These are phyloP conservation scores for Ananas comosus DNA, from an alignment of 176 grass and related monocot species.

Conservation along the genomic window DNA sequence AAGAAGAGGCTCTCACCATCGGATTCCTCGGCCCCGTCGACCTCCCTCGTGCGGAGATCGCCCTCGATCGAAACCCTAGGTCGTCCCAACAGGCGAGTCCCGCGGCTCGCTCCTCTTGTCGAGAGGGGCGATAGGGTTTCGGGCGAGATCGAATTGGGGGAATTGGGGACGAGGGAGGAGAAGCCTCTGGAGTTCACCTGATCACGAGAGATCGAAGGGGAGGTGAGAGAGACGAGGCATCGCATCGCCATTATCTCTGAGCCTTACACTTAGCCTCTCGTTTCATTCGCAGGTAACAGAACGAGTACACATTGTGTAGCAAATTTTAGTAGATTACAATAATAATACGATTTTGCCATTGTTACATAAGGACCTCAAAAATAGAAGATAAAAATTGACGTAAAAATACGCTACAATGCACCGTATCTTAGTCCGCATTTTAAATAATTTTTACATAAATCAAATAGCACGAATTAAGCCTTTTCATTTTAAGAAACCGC, in stretches of 20 bases:
- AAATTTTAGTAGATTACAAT: no score
- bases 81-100: background rate
- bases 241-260: slow-evolving; percentile 9
- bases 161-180: background rate
- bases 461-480: no score
- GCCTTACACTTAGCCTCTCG: no score
- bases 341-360: no score
- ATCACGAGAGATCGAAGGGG: slow-evolving; percentile 9
- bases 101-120: background rate
- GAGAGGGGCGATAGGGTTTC: background rate
- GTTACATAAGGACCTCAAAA: no score
- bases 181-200: slow-evolving; percentile 8
- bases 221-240: slow-evolving; percentile 5
- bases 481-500: no score
- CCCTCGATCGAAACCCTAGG: slow-evolving; percentile 21
- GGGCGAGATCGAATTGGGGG: slow-evolving; percentile 1
- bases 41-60: background rate
- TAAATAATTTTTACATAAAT: no score
- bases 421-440: no score
- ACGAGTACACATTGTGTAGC: no score
- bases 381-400: no score
- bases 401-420: no score
- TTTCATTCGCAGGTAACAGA: no score
- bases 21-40: slow-evolving; percentile 14
- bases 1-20: slow-evolving; percentile 5